A percentile compares a stretch with the other conserved stretches of the same genome.
phyloP scores from a whole-genome alignment of 1,284 basidiomycete genomes.

The Ganoderma resinaceum region DNA sequence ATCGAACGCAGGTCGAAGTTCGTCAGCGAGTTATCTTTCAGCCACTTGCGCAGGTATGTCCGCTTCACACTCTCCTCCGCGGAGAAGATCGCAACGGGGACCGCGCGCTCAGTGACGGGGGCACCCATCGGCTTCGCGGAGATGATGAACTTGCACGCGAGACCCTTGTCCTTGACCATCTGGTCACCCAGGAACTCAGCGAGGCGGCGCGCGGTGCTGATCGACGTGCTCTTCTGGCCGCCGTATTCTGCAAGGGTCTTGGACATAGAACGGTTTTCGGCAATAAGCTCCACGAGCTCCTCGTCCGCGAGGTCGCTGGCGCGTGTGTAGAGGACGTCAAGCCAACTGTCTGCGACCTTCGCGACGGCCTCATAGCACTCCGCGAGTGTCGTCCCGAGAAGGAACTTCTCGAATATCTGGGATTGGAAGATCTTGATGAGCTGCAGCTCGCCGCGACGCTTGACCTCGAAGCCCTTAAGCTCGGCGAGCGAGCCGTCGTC shows the following conservation, averaged over 20 bases:
- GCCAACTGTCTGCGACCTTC: constrained; percentile 95
- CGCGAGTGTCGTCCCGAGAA: constrained; percentile 91
- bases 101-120: constrained; percentile 96
- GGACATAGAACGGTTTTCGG: constrained; percentile 98
- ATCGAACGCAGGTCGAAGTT: constrained; percentile 95
- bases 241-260: constrained; percentile 97
- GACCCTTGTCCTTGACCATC: constrained; percentile 99
- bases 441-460: constrained; percentile 96
- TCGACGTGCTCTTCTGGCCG: constrained; percentile 97
- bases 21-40: constrained; percentile 90
- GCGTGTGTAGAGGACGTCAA: constrained; percentile 92
- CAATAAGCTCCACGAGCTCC: constrained; percentile 97
- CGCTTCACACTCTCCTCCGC: constrained; percentile 93
- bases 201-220: constrained; percentile 93
- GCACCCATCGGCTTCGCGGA: constrained; percentile 93
- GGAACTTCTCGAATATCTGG: constrained; percentile 97
- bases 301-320: constrained; percentile 88
- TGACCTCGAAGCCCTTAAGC: constrained; percentile 99
- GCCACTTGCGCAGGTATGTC: constrained; percentile 94
- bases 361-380: constrained; percentile 98
- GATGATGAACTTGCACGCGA: constrained; percentile 99
- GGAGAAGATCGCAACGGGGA: constrained; percentile 99
- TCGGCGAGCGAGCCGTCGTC: constrained; percentile 97
- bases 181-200: constrained; percentile 98
- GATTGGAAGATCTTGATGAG: constrained; percentile 99